These are phyloP conservation scores for Penicillium glabrum DNA, from an alignment of 2,329 filamentous ascomycete genomes.

Conservation along the genomic window DNA sequence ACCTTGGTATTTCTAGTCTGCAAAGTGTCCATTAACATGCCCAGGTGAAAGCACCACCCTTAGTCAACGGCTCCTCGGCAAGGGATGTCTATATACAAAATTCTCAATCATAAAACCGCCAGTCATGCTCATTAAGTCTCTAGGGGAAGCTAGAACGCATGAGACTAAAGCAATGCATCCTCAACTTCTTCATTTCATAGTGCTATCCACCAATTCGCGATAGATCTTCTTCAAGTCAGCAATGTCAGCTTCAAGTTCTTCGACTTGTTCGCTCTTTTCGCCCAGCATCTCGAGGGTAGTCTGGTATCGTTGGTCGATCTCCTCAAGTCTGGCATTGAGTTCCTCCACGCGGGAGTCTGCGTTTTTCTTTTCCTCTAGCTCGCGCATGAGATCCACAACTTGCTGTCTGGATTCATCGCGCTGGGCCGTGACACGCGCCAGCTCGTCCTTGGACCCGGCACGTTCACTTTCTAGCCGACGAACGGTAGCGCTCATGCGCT, in stretches of 20 bases:
- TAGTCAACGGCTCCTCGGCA: too few relatives aligned
- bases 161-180: background rate
- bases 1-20: too few relatives aligned
- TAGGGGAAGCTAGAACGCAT: background rate
- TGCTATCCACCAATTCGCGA: conserved; percentile 83
- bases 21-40: too few relatives aligned
- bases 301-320: conserved; percentile 76
- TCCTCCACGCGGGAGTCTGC: conserved; percentile 61
- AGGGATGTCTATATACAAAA: background rate
- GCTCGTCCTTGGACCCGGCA: conserved; percentile 82
- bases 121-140: background rate
- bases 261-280: conserved; percentile 93
- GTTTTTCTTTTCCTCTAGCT: conserved; percentile 69
- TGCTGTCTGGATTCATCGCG: conserved; percentile 89
- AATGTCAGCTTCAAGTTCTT: conserved; percentile 86
- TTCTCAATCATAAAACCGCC: background rate
- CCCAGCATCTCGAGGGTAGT: conserved; percentile 92
- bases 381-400: conserved; percentile 86
- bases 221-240: conserved; percentile 95
- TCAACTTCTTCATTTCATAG: conserved; percentile 57
- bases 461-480: conserved; percentile 90
- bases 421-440: conserved; percentile 75
- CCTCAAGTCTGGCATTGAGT: conserved; percentile 67
- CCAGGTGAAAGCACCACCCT: too few relatives aligned
- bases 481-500: conserved; percentile 92